Base-by-base conservation (phyloP, 495 filamentous ascomycete genomes). In the Aspergillus biplanus region DNA sequence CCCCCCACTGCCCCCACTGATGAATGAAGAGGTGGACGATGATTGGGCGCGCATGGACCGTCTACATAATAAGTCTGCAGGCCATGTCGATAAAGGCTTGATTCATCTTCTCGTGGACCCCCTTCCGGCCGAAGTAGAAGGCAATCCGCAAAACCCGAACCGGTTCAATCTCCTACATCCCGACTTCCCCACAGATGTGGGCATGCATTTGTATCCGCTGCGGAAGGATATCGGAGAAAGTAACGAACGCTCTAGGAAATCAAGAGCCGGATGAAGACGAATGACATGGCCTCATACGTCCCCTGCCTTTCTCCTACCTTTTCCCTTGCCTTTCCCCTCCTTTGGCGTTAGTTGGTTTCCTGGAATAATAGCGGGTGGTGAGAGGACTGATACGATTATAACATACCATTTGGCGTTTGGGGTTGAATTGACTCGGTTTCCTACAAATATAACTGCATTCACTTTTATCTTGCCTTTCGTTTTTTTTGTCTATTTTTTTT, bases 11-110 rank as follows among this genome's bases (percentile, higher is more conserved):
- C 80, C 80, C 3, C 73, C 82, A 0, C 71, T 89, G 32, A 80
- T 82, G 57, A 77, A 76, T 18, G 84, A 88, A 31, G 87, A 90
- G 47, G 81, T 83, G 12, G 80, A 83, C 49, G 79, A 82, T 50
- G 88, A 91, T 69, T 70, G 85, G 47, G 79, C 83, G 8, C 80
- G 85, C 54, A 86, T 91, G 70, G 80, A 81, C 52, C 75, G 75
- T 11, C 68, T 82, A 27, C 68, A 70, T 27, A 61, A 15, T 53
- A 78, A 78, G 64, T 72, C 76, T 0, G 48, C 61, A 3, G 65
- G 71, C 31, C 80, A 75, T 69, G 71, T 82, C n/a, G 79, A 82
- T 46, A 59, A 65, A 6, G 66, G 66, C 47, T 70, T 82, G 4
- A 63, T 77, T 57, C 73, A 80, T n/a, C 39, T 76, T 2, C 71